Conservation (phyloP, 1,139 yeast species). For the Tardiomyces depauwii region DNA sequence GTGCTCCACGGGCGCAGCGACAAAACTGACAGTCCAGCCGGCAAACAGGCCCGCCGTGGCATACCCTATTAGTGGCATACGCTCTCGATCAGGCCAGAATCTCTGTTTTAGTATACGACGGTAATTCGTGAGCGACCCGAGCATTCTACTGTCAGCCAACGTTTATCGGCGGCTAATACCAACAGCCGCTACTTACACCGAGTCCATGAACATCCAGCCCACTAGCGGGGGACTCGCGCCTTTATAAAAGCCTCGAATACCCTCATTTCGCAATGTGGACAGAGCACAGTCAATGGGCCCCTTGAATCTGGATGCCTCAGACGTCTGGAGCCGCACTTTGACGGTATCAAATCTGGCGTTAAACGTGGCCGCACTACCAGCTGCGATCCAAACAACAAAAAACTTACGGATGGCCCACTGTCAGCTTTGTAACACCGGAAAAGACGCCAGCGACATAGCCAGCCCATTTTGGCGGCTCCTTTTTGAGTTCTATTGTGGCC, state of each 20-base stretch:
- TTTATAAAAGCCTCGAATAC: conserved; percentile 64
- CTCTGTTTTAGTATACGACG: conserved; percentile 54
- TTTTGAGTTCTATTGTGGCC: background rate
- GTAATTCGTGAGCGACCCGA: conserved; percentile 76
- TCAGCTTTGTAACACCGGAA: conserved; percentile 76
- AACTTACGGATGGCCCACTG: conserved; percentile 69
- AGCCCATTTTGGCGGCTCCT: conserved; percentile 29
- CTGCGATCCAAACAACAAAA: conserved; percentile 1
- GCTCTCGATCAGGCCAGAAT: conserved; percentile 43
- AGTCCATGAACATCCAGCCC: conserved; percentile 90
- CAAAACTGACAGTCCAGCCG: conserved; percentile 86
- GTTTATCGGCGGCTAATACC: background rate
- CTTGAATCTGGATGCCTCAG: conserved; percentile 54
- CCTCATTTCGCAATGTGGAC: conserved; percentile 65
- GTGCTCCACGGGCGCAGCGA: conserved; percentile 89
- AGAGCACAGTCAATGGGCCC: conserved; percentile 77
- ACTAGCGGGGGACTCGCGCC: conserved; percentile 89
- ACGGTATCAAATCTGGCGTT: conserved; percentile 54
- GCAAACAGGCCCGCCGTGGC: conserved; percentile 65
- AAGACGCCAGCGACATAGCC: conserved; percentile 86
- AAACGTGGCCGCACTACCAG: background rate
- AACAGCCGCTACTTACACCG: conserved; percentile 24
- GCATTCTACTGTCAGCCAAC: conserved; percentile 31
- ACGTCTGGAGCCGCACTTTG: conserved; percentile 79
- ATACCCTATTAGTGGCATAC: conserved; percentile 65